These are phyloP conservation scores for Solanum dulcamara DNA, from an alignment of 257 asterid species.

Conservation along the genomic window DNA sequence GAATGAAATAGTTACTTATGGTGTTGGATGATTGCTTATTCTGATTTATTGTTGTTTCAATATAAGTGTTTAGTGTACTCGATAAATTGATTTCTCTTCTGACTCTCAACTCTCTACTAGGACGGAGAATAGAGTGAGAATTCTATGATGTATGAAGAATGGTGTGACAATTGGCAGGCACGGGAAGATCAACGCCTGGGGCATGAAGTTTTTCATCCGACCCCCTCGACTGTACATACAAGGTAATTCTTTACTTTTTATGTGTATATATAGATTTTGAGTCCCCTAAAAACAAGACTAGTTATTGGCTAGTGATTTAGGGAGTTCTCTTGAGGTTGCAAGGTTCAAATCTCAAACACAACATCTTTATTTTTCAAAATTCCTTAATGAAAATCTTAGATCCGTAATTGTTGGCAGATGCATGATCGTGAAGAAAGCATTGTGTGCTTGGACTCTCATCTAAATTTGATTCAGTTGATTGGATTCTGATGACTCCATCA, in stretches of 20 bases:
- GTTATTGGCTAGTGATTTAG: neutral
- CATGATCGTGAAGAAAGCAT: neutral
- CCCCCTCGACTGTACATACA: neutral
- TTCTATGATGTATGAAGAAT: neutral
- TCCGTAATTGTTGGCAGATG: neutral
- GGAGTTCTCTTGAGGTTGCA: neutral
- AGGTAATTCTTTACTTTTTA: neutral
- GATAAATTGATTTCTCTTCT: neutral
- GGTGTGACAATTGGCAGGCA: neutral
- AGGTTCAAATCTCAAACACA: neutral
- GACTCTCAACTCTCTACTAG: neutral
- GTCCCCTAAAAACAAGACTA: neutral
- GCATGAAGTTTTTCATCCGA: neutral
- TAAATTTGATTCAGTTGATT: neutral
- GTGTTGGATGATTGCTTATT: neutral
- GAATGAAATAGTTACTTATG: neutral
- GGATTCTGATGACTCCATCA: no score
- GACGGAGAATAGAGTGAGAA: neutral
- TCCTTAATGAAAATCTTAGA: neutral
- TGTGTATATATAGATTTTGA: neutral
- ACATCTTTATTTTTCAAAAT: no score
- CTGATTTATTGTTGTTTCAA: neutral
- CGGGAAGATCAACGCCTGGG: neutral
- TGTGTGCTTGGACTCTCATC: neutral
- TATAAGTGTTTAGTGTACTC: neutral